These are phyloP conservation scores for Cordyceps cateniannulata DNA, from an alignment of 2,329 filamentous ascomycete genomes.

Conservation along the genomic window DNA sequence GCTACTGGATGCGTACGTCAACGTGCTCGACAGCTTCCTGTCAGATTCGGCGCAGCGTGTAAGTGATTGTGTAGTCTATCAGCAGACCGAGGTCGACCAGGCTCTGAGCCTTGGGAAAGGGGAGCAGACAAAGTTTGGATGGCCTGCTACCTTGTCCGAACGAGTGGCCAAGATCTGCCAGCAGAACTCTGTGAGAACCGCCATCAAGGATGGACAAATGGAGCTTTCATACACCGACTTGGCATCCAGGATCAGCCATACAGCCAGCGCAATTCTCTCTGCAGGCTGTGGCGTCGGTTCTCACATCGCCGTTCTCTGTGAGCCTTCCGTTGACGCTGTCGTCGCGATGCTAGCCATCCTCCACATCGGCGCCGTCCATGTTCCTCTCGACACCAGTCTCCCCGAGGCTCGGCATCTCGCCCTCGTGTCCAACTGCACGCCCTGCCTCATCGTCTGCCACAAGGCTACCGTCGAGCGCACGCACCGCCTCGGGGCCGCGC, in stretches of 20 bases:
- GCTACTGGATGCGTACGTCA: background rate
- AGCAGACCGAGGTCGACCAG: background rate
- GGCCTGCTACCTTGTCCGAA: background rate
- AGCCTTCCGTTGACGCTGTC: slow-evolving; percentile 29
- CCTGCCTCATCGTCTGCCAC: slow-evolving; percentile 13
- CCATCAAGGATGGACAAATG: background rate
- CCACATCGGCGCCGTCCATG: slow-evolving; percentile 28
- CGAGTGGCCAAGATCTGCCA: background rate
- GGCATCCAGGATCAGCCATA: background rate
- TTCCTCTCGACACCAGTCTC: slow-evolving; percentile 33
- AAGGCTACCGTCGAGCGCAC: background rate
- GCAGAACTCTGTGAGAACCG: background rate
- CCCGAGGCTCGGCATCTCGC: slow-evolving; percentile 23
- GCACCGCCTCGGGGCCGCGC: background rate
- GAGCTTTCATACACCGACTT: background rate
- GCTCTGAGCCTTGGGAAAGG: background rate
- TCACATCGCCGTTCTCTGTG: slow-evolving; percentile 33
- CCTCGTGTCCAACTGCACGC: slow-evolving; percentile 24
- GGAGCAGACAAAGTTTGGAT: background rate
- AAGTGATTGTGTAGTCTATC: background rate
- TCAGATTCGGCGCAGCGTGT: background rate
- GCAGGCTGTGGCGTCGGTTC: slow-evolving; percentile 4
- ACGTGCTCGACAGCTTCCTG: background rate
- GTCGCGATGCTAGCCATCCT: slow-evolving; percentile 35
- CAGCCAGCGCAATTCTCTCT: background rate